Percentiles rank a stretch among this genome's conserved stretches.
phyloP scores from a whole-genome alignment of 352 stramenopile genomes.

The Phytophthora gonapodyides region DNA sequence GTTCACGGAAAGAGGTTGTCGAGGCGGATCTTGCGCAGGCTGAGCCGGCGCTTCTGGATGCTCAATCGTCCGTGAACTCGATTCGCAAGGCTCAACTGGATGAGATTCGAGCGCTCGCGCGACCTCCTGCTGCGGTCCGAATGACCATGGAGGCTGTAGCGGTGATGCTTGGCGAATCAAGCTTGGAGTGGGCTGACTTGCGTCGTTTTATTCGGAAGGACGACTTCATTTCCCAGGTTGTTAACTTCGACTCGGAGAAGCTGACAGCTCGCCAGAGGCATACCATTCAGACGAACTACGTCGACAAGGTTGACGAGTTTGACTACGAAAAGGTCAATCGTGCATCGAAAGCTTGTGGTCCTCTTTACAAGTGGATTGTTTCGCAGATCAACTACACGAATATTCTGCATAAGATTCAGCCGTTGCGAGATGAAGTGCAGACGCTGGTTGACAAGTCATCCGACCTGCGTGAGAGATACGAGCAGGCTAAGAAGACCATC shows the following conservation, averaged over 20 bases:
- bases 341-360: conserved; percentile 97
- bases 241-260: conserved; percentile 99
- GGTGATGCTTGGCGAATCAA: conserved; percentile 98
- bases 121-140: conserved; percentile 96
- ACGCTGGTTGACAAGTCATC: conserved; percentile 95
- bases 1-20: conserved; percentile 93
- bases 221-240: conserved; percentile 99
- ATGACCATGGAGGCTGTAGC: conserved; percentile 97
- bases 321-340: conserved; percentile 93
- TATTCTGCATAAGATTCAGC: conserved; percentile 99
- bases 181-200: conserved; percentile 97
- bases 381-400: conserved; percentile 98
- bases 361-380: conserved; percentile 99
- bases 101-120: conserved; percentile 96
- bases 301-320: conserved; percentile 91
- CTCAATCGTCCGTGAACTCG: conserved; percentile 96
- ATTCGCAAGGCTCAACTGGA: conserved; percentile 99
- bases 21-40: conserved; percentile 97
- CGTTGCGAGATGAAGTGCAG: conserved; percentile 98
- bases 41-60: conserved; percentile 97
- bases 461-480: conserved; percentile 92
- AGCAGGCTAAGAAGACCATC: conserved; percentile 93
- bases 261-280: conserved; percentile 95
- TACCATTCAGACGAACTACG: conserved; percentile 95
- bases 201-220: conserved; percentile 97